Evolutionary conservation across 1,284 basidiomycete genomes (phyloP).

Genomic region (Vanrija sp.): DNA sequence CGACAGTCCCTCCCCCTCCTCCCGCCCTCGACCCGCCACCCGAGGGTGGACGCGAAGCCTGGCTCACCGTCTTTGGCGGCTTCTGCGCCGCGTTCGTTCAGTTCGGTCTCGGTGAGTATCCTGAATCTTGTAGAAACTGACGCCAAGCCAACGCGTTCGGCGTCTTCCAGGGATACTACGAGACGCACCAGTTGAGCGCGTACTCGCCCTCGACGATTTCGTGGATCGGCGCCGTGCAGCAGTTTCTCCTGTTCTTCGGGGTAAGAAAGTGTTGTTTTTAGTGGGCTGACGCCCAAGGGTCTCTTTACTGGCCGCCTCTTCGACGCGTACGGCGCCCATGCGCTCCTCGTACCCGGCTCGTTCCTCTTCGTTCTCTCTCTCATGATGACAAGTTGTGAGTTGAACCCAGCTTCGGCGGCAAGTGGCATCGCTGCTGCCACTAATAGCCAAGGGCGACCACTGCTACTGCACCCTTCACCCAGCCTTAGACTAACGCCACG

Average conservation of each 20-base stretch:
- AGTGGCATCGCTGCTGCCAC: too few species aligned
- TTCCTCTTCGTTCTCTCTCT: conserved; percentile 51
- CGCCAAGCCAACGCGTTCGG: conserved; percentile 24
- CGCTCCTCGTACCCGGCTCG: conserved; percentile 51
- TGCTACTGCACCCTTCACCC: too few species aligned
- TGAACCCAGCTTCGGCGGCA: too few species aligned
- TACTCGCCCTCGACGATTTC: conserved; percentile 1
- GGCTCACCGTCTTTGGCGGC: conserved; percentile 5
- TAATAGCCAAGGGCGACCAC: too few species aligned
- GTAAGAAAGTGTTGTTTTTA: background rate
- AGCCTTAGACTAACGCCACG: background rate
- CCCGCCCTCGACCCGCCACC: conserved; percentile 3
- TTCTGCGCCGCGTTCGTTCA: conserved; percentile 1
- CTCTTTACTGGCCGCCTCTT: conserved; percentile 10
- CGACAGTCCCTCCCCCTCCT: too few species aligned
- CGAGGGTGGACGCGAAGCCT: conserved; percentile 1
- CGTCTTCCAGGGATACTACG: conserved; percentile 30
- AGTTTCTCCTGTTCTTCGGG: conserved; percentile 8
- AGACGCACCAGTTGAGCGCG: conserved; percentile 13
- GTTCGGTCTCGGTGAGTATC: conserved; percentile 1
- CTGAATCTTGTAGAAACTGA: background rate
- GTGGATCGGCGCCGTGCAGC: conserved; percentile 5
- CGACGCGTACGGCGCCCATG: conserved; percentile 28
- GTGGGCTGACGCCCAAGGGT: conserved; percentile 42
- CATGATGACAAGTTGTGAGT: conserved; percentile 29